phyloP scores from a whole-genome alignment of 495 filamentous ascomycete genomes.

The Aspergillus egyptiacus region DNA sequence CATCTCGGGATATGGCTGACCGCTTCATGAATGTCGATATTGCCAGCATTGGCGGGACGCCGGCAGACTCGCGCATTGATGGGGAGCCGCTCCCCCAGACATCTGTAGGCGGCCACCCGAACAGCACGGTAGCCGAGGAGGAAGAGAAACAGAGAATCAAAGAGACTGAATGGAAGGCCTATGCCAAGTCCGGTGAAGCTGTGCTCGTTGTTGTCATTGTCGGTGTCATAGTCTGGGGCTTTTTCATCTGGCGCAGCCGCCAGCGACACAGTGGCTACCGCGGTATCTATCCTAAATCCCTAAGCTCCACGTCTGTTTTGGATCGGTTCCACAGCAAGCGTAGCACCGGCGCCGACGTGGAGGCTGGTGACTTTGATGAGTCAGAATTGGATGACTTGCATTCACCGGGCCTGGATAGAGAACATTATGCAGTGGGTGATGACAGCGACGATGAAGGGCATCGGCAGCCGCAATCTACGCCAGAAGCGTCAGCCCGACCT shows the following conservation, averaged over 20 bases:
- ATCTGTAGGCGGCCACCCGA: slow-evolving; percentile 82
- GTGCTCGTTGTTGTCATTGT: slow-evolving; percentile 81
- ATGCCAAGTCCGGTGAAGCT: slow-evolving; percentile 85
- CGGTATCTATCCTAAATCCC: slow-evolving; percentile 32
- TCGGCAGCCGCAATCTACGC: slow-evolving; percentile 9
- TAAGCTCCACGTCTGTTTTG: slow-evolving; percentile 29
- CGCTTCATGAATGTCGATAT: slow-evolving; percentile 95
- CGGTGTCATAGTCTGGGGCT: slow-evolving; percentile 72
- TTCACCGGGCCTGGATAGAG: slow-evolving; percentile 31
- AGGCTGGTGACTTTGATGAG: slow-evolving; percentile 87
- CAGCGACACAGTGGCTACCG: slow-evolving; percentile 46
- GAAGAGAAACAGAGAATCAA: slow-evolving; percentile 71
- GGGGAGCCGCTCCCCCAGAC: slow-evolving; percentile 80
- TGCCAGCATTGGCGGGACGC: slow-evolving; percentile 76
- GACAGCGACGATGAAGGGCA: slow-evolving; percentile 34
- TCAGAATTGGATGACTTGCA: slow-evolving; percentile 74
- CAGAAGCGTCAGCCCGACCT: not conserved
- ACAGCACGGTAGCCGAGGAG: slow-evolving; percentile 66
- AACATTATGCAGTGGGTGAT: slow-evolving; percentile 41
- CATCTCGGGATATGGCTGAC: slow-evolving; percentile 93
- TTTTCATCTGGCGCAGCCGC: slow-evolving; percentile 77
- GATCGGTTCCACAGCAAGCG: slow-evolving; percentile 46
- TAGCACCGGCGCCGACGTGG: slow-evolving; percentile 52
- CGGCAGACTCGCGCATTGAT: slow-evolving; percentile 80
- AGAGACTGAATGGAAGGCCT: slow-evolving; percentile 85